Evolutionary conservation across 306 rosid species (phyloP), one percentile per base, ranked within the genome.

Genomic region (Elaeagnus macrophylla): DNA sequence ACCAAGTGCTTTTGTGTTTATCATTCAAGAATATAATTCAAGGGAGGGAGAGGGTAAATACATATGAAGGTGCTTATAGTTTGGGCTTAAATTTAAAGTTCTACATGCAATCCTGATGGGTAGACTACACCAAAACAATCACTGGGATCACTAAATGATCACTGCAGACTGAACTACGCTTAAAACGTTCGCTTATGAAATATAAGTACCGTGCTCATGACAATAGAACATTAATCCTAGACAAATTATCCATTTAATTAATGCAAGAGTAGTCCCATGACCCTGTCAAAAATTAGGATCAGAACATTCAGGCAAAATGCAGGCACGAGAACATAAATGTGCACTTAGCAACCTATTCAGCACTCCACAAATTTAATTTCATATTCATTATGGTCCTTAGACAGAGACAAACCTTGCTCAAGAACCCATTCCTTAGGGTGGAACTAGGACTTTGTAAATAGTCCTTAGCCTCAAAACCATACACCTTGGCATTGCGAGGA

Each of bases 321-420:
- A 1, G 32, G 32, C 32, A 25, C 4, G 32, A 25, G 32, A 25
- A 25, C 32, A 25, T 25, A 25, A 25, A 25, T 25, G 4, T 25
- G 32, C 3, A 2, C 32, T 25, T 25, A 2, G 32, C 32, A 25
- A 25, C 2, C 32, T 25, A 25, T 5, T 25, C 32, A 25, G 32
- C 32, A 25, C 32, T 25, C 32, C 32, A 25, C 32, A 25, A 25
- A 25, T 25, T 25, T 25, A 25, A 25, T 1, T 25, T 25, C 4
- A 1, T 25, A 25, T 25, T 25, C 32, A 39, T 48, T 44, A 47
- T 19, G 18, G 39, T 46, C 13, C n/a, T 11, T 53, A 10, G 61
- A 55, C 47, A 69, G 76, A 54, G 66, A 55, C 48, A 50, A 76
- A 89, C 97, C 95, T 85, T 84, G 70, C 79, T 72, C 47, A 75